phyloP scores from a whole-genome alignment of 106 monocot species.

The Acorus calamus region DNA sequence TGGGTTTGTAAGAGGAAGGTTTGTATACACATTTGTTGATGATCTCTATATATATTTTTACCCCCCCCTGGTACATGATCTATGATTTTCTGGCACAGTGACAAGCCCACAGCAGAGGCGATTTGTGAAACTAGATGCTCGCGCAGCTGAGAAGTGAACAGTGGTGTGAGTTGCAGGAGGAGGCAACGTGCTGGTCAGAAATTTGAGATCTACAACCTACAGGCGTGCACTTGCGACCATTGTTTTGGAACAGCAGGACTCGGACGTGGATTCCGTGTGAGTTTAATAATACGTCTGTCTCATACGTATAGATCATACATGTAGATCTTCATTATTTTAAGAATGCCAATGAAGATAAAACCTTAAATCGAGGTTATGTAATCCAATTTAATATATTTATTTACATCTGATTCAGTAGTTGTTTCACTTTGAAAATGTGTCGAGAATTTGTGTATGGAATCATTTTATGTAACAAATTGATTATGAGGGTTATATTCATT shows the following conservation, averaged over 20 bases:
- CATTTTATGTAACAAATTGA: too few relatives aligned
- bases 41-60: too few relatives aligned
- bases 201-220: conserved; percentile 66
- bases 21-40: too few relatives aligned
- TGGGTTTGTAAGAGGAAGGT: conserved; percentile 78
- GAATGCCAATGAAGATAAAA: too few relatives aligned
- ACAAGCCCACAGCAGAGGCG: conserved; percentile 40
- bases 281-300: not conserved
- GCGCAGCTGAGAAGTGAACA: conserved; percentile 58
- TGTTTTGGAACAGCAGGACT: conserved; percentile 45
- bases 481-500: too few relatives aligned
- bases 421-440: too few relatives aligned
- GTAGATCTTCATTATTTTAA: too few relatives aligned
- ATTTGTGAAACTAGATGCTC: conserved; percentile 64
- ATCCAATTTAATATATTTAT: too few relatives aligned
- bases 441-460: too few relatives aligned
- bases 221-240: conserved; percentile 66
- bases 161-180: conserved; percentile 12
- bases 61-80: not conserved
- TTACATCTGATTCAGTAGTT: too few relatives aligned
- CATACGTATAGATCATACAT: too few relatives aligned
- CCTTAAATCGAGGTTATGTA: too few relatives aligned
- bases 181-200: conserved; percentile 48
- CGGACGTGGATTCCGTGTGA: conserved; percentile 56
- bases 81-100: conserved; percentile 20